Evolutionary conservation across 169 alveolate genomes (phyloP), one percentile per base, ranked within the genome.

Genomic region (Cryptosporidium sp.): DNA sequence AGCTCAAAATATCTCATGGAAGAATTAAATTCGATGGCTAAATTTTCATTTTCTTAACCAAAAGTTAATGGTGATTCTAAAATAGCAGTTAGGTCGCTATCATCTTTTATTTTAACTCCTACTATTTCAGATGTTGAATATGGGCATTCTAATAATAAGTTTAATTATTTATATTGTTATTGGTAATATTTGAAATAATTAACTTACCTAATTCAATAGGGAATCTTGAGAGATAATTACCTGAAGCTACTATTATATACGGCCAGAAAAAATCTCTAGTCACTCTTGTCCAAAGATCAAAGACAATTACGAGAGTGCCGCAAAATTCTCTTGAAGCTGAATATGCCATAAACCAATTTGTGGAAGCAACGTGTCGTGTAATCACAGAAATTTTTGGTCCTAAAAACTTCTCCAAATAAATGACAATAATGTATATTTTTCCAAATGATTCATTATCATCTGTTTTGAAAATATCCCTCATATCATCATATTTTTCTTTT

Each of bases 171-270:
- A 56, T 2, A 35, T 48, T 14, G 56, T 14, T 14, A 48, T 48
- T 48, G 60, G 9, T 56, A 75, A 52, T 10, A 35, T 51, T 75
- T 37, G 9, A 37, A 23, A 5, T 2, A 10, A 39, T 58, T 45
- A 39, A 80, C 89, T 80, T 80, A 80, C 89, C 44, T 35, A 58
- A 37, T 65, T 80, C 89, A 37, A 80, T 29, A 7, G 75, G 23
- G 37, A 44, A 58, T 21, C 89, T 80, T 39, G 89, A 37, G 1
- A 16, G 3, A 26, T 60, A 62, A 37, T 37, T 70, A 44, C 29
- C 65, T 16, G 65, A 26, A 8, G 42, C 72, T 29, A 8, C 21
- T 33, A 56, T 53, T 37, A 45, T 0, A 60, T 62, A 62, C 29
- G 89, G 51, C 89, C 89, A 80, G 26, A 80, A 39, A 44, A 33